These are phyloP conservation scores for Coemansia sp. DNA, from an alignment of 192 early-diverging fungal genomes.

Conservation along the genomic window DNA sequence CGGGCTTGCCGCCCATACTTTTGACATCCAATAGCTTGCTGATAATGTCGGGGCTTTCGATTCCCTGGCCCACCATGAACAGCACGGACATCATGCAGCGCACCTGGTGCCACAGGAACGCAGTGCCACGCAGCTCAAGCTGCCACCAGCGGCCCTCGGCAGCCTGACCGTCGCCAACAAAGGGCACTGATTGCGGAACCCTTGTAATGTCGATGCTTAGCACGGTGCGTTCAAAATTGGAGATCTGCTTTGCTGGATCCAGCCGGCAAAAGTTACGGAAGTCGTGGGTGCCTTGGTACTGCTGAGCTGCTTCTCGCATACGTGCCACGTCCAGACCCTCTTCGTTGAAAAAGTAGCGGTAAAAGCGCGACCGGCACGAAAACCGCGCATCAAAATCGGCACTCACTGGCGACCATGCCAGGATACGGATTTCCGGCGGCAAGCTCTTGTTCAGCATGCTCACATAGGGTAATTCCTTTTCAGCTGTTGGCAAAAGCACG, in stretches of 20 bases:
- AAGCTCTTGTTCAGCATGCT: conserved; percentile 79
- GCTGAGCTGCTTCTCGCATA: conserved; percentile 71
- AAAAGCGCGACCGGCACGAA: conserved; percentile 74
- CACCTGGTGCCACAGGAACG: conserved; percentile 98
- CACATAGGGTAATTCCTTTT: conserved; percentile 71
- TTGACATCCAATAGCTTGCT: conserved; percentile 64
- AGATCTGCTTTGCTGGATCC: conserved; percentile 79
- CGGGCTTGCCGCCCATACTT: conserved; percentile 66
- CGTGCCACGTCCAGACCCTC: conserved; percentile 61
- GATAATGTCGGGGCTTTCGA: conserved; percentile 72
- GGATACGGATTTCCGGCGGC: conserved; percentile 85
- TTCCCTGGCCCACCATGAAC: conserved; percentile 76
- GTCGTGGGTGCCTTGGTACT: conserved; percentile 80
- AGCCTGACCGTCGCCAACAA: conserved; percentile 18
- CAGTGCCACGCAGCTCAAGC: conserved; percentile 77
- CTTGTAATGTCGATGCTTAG: conserved; percentile 59
- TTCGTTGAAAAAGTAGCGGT: conserved; percentile 85
- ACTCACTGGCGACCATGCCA: conserved; percentile 83
- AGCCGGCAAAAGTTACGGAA: conserved; percentile 96
- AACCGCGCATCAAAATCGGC: conserved; percentile 83
- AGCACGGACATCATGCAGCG: conserved; percentile 93
- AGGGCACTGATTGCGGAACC: conserved; percentile 21
- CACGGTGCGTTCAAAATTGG: conserved; percentile 74
- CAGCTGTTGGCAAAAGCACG: conserved; percentile 16
- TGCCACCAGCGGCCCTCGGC: conserved; percentile 46